A percentile compares a stretch with the other conserved stretches of the same genome.
phyloP scores from a whole-genome alignment of 2,329 filamentous ascomycete species.

The Ophiostoma himal-ulmi region DNA sequence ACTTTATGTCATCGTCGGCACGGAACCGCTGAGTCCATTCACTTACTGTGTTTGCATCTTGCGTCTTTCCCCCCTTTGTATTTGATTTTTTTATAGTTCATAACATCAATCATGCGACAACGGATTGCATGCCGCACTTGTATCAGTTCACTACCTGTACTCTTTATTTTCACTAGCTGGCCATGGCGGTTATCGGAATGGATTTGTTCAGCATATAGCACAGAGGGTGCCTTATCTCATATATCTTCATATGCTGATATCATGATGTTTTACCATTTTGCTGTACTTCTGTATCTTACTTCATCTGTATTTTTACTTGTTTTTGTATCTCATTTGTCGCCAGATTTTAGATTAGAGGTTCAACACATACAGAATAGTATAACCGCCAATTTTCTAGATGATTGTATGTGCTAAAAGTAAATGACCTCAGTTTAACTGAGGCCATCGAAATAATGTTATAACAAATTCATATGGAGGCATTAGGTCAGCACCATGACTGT shows the following conservation, averaged over 20 bases:
- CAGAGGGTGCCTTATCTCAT: not conserved
- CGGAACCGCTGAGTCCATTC: not conserved
- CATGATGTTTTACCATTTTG: not conserved
- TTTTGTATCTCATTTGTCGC: not conserved
- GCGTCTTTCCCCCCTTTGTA: not conserved
- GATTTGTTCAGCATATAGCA: not conserved
- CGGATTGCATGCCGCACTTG: not conserved
- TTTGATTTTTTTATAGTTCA: not conserved
- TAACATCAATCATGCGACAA: not conserved
- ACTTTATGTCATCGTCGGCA: conserved; percentile 14
- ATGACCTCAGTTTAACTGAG: no score
- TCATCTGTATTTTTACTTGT: conserved; percentile 2
- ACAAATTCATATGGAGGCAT: not conserved
- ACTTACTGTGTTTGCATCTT: not conserved
- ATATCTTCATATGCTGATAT: not conserved
- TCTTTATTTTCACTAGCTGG: not conserved
- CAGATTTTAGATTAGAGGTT: not conserved
- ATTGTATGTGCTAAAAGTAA: not conserved
- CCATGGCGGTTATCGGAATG: not conserved
- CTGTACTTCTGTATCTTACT: not conserved
- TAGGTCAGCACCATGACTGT: not conserved
- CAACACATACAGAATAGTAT: not conserved
- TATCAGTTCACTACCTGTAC: not conserved
- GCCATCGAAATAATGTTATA: no score
- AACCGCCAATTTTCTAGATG: not conserved